These are phyloP conservation scores for Cryoendolithus antarcticus DNA, from an alignment of 2,329 filamentous ascomycete species.

Conservation along the genomic window DNA sequence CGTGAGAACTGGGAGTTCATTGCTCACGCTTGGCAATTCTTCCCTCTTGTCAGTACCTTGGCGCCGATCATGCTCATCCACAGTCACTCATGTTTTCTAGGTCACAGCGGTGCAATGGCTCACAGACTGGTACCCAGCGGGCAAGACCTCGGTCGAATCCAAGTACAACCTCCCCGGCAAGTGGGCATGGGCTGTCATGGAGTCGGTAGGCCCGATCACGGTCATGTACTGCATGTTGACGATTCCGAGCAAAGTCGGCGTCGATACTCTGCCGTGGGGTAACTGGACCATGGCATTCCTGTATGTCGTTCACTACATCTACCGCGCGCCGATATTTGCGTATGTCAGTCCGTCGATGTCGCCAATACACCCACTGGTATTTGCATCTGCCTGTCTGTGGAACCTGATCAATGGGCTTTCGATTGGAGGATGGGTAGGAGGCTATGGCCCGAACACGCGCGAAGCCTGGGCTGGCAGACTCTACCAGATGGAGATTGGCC, in stretches of 20 bases:
- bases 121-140: constrained; percentile 73
- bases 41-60: constrained; percentile 33
- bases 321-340: constrained; percentile 76
- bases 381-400: constrained; percentile 53
- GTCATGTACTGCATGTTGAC: constrained; percentile 67
- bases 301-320: constrained; percentile 73
- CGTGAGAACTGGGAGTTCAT: constrained; percentile 39
- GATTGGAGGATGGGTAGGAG: constrained; percentile 69
- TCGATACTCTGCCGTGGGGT: constrained; percentile 54
- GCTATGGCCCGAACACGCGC: constrained; percentile 60
- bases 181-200: constrained; percentile 80
- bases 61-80: neutral
- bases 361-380: constrained; percentile 64
- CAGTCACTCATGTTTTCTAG: constrained; percentile 32
- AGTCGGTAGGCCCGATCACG: constrained; percentile 65
- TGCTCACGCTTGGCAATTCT: constrained; percentile 35
- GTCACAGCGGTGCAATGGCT: constrained; percentile 63
- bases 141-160: constrained; percentile 72
- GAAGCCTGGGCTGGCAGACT: constrained; percentile 32
- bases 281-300: constrained; percentile 64
- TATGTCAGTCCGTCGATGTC: constrained; percentile 81
- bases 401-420: constrained; percentile 70
- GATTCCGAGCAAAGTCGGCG: constrained; percentile 47
- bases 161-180: constrained; percentile 78
- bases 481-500: constrained; percentile 45